A percentile compares a stretch with the other conserved stretches of the same genome.
Evolutionary conservation across 495 filamentous ascomycete genomes (phyloP).

Genomic region (Aspergillus cristatus): DNA sequence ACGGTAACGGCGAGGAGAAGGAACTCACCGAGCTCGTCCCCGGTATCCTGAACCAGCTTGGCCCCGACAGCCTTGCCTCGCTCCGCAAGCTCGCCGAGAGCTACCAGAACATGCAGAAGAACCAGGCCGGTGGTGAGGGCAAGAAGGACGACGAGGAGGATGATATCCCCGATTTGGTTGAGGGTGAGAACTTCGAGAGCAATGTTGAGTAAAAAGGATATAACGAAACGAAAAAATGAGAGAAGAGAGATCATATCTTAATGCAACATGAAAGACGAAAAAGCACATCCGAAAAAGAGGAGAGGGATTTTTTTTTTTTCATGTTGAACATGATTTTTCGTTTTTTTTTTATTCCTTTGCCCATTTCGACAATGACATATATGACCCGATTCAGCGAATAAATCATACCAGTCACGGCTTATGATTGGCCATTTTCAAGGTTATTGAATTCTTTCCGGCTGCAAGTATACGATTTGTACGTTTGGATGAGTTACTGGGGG

Average conservation of each 20-base stretch:
- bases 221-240: neutral
- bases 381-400: no score
- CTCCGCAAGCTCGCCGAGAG: constrained; percentile 97
- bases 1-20: constrained; percentile 98
- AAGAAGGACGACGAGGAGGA: constrained; percentile 72
- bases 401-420: no score
- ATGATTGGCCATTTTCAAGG: no score
- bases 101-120: constrained; percentile 99
- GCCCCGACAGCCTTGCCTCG: constrained; percentile 93
- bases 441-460: no score
- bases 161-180: constrained; percentile 92
- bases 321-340: neutral
- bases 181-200: constrained; percentile 93
- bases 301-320: neutral
- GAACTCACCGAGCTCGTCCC: constrained; percentile 98
- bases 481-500: no score
- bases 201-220: constrained; percentile 87
- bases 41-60: constrained; percentile 98
- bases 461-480: no score
- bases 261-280: constrained; percentile 3
- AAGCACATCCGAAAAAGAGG: neutral
- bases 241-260: neutral
- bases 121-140: constrained; percentile 58
- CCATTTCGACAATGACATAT: no score
- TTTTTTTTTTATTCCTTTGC: neutral